Percentiles rank a stretch among this genome's conserved stretches.
Conservation (phyloP, 2,329 filamentous ascomycete species). For the Fusarium metavorans region DNA sequence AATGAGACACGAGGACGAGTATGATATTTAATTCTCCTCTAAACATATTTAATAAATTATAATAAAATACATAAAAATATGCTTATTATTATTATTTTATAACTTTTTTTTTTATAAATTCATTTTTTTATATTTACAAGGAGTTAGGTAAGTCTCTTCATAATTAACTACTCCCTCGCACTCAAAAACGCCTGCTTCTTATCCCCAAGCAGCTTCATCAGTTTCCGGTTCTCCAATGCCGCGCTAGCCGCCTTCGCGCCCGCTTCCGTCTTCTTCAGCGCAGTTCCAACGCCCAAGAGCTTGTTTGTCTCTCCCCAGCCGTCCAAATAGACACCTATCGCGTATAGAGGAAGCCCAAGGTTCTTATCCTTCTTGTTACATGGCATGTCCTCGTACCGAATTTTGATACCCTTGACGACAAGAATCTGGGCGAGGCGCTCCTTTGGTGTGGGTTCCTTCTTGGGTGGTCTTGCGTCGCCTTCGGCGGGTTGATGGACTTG, state of each 20-base stretch:
- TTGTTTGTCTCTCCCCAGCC: conserved; percentile 76
- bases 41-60: no score
- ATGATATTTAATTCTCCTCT: no score
- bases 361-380: conserved; percentile 65
- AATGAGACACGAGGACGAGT: no score
- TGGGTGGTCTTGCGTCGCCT: neutral
- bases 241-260: conserved; percentile 73
- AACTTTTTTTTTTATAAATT: no score
- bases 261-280: conserved; percentile 76
- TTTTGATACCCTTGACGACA: conserved; percentile 66
- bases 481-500: neutral
- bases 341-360: conserved; percentile 68
- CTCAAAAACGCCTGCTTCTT: conserved; percentile 61
- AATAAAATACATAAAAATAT: no score
- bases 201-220: conserved; percentile 63
- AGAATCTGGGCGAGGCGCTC: conserved; percentile 54
- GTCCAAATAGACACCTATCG: conserved; percentile 73
- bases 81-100: no score
- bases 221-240: conserved; percentile 74
- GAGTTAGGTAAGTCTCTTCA: no score
- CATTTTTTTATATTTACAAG: no score
- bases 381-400: conserved; percentile 71
- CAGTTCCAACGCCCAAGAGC: conserved; percentile 72
- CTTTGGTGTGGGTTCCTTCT: conserved; percentile 41
- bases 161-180: conserved; percentile 26